These are phyloP conservation scores for Mucor mucedo DNA, from an alignment of 371 early-diverging fungal species.

Conservation along the genomic window DNA sequence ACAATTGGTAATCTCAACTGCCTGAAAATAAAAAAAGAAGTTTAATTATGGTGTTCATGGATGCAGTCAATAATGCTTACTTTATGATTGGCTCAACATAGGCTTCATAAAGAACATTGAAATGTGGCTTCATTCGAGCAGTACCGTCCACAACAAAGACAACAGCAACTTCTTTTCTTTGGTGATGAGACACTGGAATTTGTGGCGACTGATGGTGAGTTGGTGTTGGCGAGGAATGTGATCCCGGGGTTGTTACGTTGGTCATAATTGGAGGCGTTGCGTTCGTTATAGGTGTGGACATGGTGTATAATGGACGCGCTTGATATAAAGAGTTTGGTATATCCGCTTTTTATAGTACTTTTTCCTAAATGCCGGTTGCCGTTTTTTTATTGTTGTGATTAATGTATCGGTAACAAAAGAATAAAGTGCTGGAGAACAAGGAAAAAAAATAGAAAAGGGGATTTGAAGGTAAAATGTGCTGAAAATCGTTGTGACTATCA, in stretches of 20 bases:
- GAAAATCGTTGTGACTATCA: neutral
- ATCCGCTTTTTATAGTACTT: too few relatives aligned
- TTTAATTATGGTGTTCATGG: neutral
- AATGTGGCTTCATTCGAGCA: slow-evolving; percentile 60
- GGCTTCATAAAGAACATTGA: slow-evolving; percentile 53
- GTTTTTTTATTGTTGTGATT: too few relatives aligned
- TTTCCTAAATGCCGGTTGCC: too few relatives aligned
- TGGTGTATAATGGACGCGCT: slow-evolving; percentile 1
- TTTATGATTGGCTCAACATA: slow-evolving; percentile 66
- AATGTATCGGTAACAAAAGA: too few relatives aligned
- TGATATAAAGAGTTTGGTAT: too few relatives aligned
- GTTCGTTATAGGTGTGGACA: slow-evolving; percentile 25
- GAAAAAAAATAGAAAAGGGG: neutral
- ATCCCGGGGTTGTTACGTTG: slow-evolving; percentile 43
- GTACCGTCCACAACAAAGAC: slow-evolving; percentile 68
- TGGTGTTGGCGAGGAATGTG: slow-evolving; percentile 52
- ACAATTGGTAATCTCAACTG: slow-evolving; percentile 61
- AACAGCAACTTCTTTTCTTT: slow-evolving; percentile 60
- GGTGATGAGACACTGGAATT: slow-evolving; percentile 39
- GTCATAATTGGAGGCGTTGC: slow-evolving; percentile 8
- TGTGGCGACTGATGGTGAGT: slow-evolving; percentile 91
- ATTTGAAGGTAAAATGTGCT: neutral
- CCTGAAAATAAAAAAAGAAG: slow-evolving; percentile 41
- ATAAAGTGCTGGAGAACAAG: neutral
- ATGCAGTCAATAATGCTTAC: too few relatives aligned